phyloP scores from a whole-genome alignment of 306 rosid genomes.

The Rosa rugosa region DNA sequence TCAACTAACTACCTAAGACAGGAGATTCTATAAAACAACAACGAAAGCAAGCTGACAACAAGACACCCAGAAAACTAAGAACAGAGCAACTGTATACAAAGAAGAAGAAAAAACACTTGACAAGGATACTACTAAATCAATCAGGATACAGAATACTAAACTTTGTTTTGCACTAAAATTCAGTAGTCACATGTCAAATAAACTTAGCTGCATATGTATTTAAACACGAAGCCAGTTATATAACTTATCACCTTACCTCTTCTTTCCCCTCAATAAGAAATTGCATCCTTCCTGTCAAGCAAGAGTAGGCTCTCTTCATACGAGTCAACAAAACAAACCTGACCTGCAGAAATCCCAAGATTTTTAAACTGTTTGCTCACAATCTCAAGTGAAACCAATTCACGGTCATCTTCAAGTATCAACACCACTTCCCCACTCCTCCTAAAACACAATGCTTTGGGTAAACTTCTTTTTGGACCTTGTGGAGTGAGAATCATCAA shows the following conservation, averaged over 20 bases:
- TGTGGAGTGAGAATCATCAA: background rate
- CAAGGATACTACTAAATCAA: background rate
- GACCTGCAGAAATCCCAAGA: background rate
- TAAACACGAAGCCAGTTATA: background rate
- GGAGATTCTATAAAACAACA: background rate
- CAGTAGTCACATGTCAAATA: background rate
- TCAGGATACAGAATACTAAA: background rate
- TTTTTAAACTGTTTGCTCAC: background rate
- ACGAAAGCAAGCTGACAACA: background rate
- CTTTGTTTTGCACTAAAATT: background rate
- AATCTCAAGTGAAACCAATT: background rate
- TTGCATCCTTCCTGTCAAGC: background rate
- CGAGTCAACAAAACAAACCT: background rate
- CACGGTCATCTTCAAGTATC: background rate
- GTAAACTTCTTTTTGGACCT: background rate
- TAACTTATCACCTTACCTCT: background rate
- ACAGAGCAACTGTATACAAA: background rate
- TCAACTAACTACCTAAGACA: background rate
- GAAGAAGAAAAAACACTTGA: background rate
- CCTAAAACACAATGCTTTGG: background rate
- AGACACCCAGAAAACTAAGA: background rate
- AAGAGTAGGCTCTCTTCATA: background rate
- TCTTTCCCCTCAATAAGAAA: background rate
- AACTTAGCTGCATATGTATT: background rate
- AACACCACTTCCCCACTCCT: background rate